Base-by-base conservation (phyloP, 768 basidiomycete genomes). In the Inosperma sp. region DNA sequence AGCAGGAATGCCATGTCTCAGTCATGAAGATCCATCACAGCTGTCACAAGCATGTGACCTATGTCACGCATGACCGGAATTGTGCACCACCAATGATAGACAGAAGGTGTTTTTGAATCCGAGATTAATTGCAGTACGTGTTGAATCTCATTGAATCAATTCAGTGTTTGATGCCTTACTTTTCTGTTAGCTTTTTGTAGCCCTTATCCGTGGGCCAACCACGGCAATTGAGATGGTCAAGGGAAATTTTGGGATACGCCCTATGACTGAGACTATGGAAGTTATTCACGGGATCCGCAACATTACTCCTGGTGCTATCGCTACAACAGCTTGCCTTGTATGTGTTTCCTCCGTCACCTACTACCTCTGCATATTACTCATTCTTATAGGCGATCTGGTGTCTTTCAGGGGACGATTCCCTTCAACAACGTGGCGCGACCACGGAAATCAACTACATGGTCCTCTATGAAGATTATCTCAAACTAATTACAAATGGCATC, bases 221-320 rank as follows among this genome's bases (percentile, higher is more conserved):
- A 36, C 58, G 4, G 58, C 19, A 16, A 56, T 52, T 17, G 25
- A 52, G 12, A 51, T 59, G 21, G 49, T 59, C 43, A 41, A 51
- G 21, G 56, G 52, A 12, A 30, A 42, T 7, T 41, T 50, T 45
- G 43, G 29, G 9, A 30, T 45, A 19, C 34, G 52, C 4, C 55
- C 58, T 12, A 34, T 48, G 42, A 52, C 55, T 1, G 55, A 54
- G 26, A 59, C 58, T 26, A 56, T 59, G 52, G 55, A 56, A 39
- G 10, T 22, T 9, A 56, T 48, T 16, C 55, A 59, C 43, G 42
- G 37, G 2, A 56, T 59, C 16, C 37, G 42, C n/a, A 44, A 56
- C 36, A 59, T 52, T 12, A 59, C 58, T 12, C 49, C 55, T 8
- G 55, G 55, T 36, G 57, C 57, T 17, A 59, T 59, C 39, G 57